Percentiles rank a stretch among this genome's conserved stretches.
Evolutionary conservation across 805 yeast species (phyloP).

Genomic region (Yamadazyma tumulicola): DNA sequence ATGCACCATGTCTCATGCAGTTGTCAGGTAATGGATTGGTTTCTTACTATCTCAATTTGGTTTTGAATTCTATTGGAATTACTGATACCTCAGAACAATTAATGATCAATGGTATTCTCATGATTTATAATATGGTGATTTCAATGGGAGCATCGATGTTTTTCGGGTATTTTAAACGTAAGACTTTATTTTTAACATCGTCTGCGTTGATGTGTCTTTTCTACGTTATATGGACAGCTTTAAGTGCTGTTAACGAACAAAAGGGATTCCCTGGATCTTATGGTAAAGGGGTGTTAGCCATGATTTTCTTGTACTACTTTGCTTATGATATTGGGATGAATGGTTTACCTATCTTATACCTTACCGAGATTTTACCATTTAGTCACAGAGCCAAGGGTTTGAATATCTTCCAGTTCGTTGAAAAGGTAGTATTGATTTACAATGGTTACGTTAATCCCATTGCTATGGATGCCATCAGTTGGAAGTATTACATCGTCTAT

Average conservation of each 20-base stretch:
- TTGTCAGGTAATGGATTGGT: constrained; percentile 49
- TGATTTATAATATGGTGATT: constrained; percentile 40
- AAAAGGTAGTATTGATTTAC: constrained; percentile 18
- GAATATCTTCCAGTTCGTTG: constrained; percentile 21
- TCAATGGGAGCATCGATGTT: constrained; percentile 15
- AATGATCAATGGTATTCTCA: constrained; percentile 47
- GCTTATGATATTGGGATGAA: constrained; percentile 33
- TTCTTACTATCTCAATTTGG: constrained; percentile 47
- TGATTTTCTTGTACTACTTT: constrained; percentile 20
- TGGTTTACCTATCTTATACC: constrained; percentile 44
- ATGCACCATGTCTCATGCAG: constrained; percentile 9
- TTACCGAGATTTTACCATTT: constrained; percentile 40
- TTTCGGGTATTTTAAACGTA: constrained; percentile 18
- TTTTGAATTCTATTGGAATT: constrained; percentile 50
- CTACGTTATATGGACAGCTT: constrained; percentile 19
- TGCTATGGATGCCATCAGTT: constrained; percentile 39
- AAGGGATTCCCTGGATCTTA: constrained; percentile 10
- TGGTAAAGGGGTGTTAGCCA: constrained; percentile 20
- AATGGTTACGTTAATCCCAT: constrained; percentile 29
- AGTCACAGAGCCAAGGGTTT: constrained; percentile 40
- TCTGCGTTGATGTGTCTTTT: constrained; percentile 19
- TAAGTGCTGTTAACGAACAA: constrained; percentile 16
- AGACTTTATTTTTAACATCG: constrained; percentile 22
- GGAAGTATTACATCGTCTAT: constrained; percentile 44
- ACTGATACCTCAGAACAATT: constrained; percentile 41